Evolutionary conservation across 2,329 filamentous ascomycete species (phyloP).

Genomic region (Pseudogymnoascus sp.): DNA sequence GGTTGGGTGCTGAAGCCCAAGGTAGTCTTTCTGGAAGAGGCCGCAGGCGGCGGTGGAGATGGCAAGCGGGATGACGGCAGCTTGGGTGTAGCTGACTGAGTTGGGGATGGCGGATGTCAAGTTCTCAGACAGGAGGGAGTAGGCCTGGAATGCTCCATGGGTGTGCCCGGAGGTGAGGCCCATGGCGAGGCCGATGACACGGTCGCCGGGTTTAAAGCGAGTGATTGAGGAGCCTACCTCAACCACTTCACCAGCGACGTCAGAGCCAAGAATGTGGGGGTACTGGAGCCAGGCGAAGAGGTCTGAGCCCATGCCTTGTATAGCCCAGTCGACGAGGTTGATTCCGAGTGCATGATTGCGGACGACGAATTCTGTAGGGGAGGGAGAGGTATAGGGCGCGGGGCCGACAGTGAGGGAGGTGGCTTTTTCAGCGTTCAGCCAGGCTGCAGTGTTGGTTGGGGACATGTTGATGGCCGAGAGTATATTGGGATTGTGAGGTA

Average conservation of each 20-base stretch:
- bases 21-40: slow-evolving; percentile 22
- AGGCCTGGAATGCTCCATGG: slow-evolving; percentile 27
- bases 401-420: slow-evolving; percentile 27
- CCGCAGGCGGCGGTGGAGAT: slow-evolving; percentile 28
- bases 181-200: slow-evolving; percentile 22
- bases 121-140: slow-evolving; percentile 21
- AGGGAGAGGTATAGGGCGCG: slow-evolving; percentile 30
- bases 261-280: slow-evolving; percentile 17
- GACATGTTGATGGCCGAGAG: neutral
- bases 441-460: slow-evolving; percentile 19
- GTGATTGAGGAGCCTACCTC: slow-evolving; percentile 13
- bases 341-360: slow-evolving; percentile 33
- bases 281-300: slow-evolving; percentile 27
- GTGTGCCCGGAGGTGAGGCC: slow-evolving; percentile 28
- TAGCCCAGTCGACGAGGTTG: slow-evolving; percentile 32
- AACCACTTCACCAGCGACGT: slow-evolving; percentile 15
- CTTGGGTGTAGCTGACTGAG: slow-evolving; percentile 25
- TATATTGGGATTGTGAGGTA: neutral
- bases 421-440: slow-evolving; percentile 24
- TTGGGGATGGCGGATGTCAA: slow-evolving; percentile 24
- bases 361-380: slow-evolving; percentile 31
- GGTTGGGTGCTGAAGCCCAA: slow-evolving; percentile 19
- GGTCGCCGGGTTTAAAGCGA: slow-evolving; percentile 10
- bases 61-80: slow-evolving; percentile 28
- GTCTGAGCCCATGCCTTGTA: slow-evolving; percentile 30